Conservation (phyloP, 108 stramenopile genomes). For the Discostella pseudostelligera region DNA sequence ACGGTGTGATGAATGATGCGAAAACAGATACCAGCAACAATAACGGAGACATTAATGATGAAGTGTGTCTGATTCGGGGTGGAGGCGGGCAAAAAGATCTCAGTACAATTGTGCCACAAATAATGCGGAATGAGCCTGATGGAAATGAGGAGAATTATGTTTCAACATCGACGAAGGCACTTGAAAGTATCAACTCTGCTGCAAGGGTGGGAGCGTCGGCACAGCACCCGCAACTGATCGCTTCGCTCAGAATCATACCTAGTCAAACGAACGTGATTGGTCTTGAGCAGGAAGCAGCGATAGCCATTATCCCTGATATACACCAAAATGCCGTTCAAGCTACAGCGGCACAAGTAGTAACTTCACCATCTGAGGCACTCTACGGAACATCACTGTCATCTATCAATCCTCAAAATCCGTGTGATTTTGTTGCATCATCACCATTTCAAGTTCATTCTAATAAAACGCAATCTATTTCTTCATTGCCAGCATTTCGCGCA, state of each 20-base stretch:
- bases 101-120: slow-evolving; percentile 8
- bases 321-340: slow-evolving; percentile 48
- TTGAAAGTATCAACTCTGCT: slow-evolving; percentile 2
- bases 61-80: slow-evolving; percentile 31
- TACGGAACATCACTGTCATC: slow-evolving; percentile 24
- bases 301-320: slow-evolving; percentile 43
- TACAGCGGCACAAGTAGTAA: slow-evolving; percentile 27
- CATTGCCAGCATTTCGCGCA: slow-evolving; percentile 4
- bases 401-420: slow-evolving; percentile 36
- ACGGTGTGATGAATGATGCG: not conserved
- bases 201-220: not conserved
- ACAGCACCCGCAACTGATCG: slow-evolving; percentile 16
- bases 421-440: slow-evolving; percentile 8
- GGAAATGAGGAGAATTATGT: slow-evolving; percentile 15
- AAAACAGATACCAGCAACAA: slow-evolving; percentile 9
- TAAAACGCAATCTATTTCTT: slow-evolving; percentile 7
- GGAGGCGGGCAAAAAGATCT: slow-evolving; percentile 23
- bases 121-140: not conserved
- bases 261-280: slow-evolving; percentile 25
- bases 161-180: not conserved
- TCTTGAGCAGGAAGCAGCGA: slow-evolving; percentile 28
- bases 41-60: slow-evolving; percentile 3
- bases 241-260: slow-evolving; percentile 14
- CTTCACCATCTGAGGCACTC: slow-evolving; percentile 18
- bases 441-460: slow-evolving; percentile 16